Evolutionary conservation across 257 asterid species (phyloP), one percentile per base, ranked within the genome.

Genomic region (Striga asiatica): DNA sequence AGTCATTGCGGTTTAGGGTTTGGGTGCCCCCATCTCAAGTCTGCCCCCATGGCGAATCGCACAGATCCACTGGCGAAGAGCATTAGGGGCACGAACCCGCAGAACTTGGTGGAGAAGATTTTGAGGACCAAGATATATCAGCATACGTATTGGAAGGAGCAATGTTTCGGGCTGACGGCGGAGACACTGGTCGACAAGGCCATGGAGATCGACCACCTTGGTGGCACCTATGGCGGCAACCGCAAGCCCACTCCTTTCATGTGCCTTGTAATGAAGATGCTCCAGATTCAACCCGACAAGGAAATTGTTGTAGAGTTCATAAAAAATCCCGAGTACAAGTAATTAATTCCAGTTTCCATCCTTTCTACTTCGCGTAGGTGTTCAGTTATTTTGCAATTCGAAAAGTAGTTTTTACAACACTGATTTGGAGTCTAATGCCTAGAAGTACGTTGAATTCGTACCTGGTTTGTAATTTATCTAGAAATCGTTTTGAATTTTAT

Each of bases 141-240:
- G 65, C 48, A 74, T 43, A 91, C 88, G 2, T 82, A 78, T 70
- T 87, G 98, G 98, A 91, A 91, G 74, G 97, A 84, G 67, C 95
- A 91, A 29, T 87, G 98, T 52, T 87, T 87, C 67, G 98, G 95
- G 3, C 78, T 91, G 12, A 87, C 95, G 22, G 97, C 97, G 23
- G 97, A 91, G 73, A 91, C 95, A 53, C 84, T 91, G 4, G 98
- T 91, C 60, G 98, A 87, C 78, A 91, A 87, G 72, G 98, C 98
- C 63, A 84, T 88, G 97, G 98, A 84, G 71, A 79, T 91, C 48
- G 95, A 91, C 71, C 98, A 91, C 71, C 73, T 91, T 51, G 98
- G 98, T 56, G 97, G 97, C 8, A 77, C 98, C 52, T n/a, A 17
- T 2, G 50, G 50, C 11, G 25, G 27, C 27, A 18, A 20, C 50